Evolutionary conservation across 164 flowering plant species (phyloP).

Genomic region (Magnolia officinalis): DNA sequence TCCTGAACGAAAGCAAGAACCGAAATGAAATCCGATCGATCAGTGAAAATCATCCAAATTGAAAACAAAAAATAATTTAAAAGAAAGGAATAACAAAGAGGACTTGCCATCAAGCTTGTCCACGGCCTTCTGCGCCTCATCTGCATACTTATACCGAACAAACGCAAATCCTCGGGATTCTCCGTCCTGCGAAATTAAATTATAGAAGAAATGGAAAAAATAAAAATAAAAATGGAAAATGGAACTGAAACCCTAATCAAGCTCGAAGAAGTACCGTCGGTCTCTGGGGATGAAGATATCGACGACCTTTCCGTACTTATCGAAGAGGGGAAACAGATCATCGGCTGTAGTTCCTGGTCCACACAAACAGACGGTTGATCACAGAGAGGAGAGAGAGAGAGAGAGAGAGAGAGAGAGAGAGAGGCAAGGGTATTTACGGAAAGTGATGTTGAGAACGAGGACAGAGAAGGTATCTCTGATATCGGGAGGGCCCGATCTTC

Average conservation of each 20-base stretch:
- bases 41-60: background rate
- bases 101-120: slow-evolving; percentile 65
- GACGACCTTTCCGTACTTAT: slow-evolving; percentile 90
- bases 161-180: slow-evolving; percentile 81
- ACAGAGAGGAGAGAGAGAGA: background rate
- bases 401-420: background rate
- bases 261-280: slow-evolving; percentile 37
- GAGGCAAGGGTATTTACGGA: slow-evolving; percentile 47
- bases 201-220: background rate
- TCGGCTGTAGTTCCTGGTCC: slow-evolving; percentile 85
- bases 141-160: slow-evolving; percentile 70
- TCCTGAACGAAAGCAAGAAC: slow-evolving; percentile 26
- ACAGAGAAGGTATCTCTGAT: slow-evolving; percentile 93
- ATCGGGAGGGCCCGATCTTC: slow-evolving; percentile 95
- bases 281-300: slow-evolving; percentile 94
- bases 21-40: background rate
- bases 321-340: slow-evolving; percentile 87
- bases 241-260: background rate
- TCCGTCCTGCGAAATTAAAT: slow-evolving; percentile 43
- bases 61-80: too few species aligned
- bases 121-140: slow-evolving; percentile 72
- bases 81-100: background rate
- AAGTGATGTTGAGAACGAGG: slow-evolving; percentile 96
- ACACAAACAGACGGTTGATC: background rate
- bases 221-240: background rate